Conservation (phyloP, 768 basidiomycete genomes). For the Suillus americanus region DNA sequence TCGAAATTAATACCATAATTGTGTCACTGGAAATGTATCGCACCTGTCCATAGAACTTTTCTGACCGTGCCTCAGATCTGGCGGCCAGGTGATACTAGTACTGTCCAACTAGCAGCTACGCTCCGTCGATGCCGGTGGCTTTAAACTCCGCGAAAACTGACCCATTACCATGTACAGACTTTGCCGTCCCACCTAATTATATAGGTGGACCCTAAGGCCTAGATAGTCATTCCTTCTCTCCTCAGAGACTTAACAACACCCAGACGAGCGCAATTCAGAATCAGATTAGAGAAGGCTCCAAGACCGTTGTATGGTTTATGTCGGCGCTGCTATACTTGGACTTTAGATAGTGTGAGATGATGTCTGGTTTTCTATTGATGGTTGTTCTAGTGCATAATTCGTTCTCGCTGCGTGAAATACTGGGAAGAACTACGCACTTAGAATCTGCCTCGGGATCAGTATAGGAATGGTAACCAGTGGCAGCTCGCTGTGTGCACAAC, state of each 20-base stretch:
- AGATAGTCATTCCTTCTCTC: no score
- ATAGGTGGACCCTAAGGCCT: not conserved
- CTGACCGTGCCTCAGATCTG: no score
- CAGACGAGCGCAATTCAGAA: not conserved
- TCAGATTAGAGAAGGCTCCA: no score
- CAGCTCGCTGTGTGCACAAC: no score
- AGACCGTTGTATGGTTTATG: not conserved
- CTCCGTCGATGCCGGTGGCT: not conserved
- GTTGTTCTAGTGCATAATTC: no score
- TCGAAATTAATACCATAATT: no score
- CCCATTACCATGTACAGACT: not conserved
- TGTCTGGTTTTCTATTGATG: no score
- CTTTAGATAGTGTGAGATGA: not conserved
- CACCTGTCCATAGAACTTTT: no score
- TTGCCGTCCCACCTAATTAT: not conserved
- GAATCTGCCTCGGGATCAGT: not conserved
- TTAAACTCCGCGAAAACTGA: not conserved
- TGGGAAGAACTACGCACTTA: not conserved
- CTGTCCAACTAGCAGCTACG: not conserved
- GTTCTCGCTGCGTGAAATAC: not conserved
- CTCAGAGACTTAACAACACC: no score
- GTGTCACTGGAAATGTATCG: no score
- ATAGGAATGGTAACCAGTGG: not conserved
- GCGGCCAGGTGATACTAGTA: no score
- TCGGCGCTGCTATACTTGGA: no score